These are phyloP conservation scores for Rhipidocladum racemiflorum DNA, from an alignment of 176 grass and related monocot genomes.

Conservation along the genomic window DNA sequence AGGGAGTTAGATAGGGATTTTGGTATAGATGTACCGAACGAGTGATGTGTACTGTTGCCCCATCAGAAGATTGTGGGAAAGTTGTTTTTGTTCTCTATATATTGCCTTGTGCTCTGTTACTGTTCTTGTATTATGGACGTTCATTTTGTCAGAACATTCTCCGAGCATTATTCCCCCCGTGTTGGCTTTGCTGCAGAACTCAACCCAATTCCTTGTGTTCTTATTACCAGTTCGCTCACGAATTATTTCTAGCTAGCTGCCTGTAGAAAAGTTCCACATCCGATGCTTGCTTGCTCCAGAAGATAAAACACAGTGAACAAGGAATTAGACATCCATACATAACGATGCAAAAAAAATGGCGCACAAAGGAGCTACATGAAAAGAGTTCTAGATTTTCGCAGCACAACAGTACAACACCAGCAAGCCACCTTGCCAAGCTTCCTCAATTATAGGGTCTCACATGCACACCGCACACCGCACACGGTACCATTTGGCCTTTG, in stretches of 20 bases:
- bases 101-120: neutral
- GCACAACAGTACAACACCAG: conserved; percentile 5
- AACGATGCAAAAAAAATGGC: neutral
- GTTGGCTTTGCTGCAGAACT: neutral
- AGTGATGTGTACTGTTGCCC: neutral
- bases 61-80: neutral
- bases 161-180: neutral
- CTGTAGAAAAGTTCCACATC: neutral
- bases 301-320: neutral
- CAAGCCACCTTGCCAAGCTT: conserved; percentile 26
- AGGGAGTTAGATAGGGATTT: conserved; percentile 45
- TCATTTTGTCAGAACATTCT: neutral
- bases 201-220: neutral
- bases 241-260: neutral
- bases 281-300: neutral
- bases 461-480: neutral
- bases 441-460: conserved; percentile 38
- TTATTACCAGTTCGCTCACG: neutral
- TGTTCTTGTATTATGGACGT: neutral
- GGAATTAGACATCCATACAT: neutral
- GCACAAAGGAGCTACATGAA: neutral
- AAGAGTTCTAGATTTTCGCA: neutral
- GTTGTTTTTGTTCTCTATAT: neutral
- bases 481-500: conserved; percentile 20
- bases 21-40: conserved; percentile 15